Evolutionary conservation across 371 early-diverging fungal genomes (phyloP).

Genomic region (Entomophthora muscae): DNA sequence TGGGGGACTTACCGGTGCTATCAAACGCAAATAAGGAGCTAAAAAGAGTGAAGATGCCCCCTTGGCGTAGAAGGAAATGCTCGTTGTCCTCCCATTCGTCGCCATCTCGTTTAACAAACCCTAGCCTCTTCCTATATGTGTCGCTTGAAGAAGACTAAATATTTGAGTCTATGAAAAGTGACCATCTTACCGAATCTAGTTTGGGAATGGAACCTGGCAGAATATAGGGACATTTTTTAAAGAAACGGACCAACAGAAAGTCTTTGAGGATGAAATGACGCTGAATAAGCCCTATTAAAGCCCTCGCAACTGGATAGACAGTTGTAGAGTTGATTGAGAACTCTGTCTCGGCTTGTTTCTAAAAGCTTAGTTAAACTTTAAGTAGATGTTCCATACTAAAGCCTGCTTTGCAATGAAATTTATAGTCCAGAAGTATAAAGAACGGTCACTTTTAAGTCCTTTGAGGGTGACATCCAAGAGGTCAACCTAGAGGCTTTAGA

Average conservation of each 20-base stretch:
- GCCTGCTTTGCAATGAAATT: not conserved
- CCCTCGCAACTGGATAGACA: not conserved
- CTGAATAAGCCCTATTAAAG: not conserved
- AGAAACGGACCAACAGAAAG: not conserved
- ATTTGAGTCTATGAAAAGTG: too few relatives aligned
- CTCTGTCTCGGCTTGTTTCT: not conserved
- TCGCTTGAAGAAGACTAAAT: not conserved
- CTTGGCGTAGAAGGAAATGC: not conserved
- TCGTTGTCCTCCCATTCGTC: not conserved
- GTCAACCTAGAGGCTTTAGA: not conserved
- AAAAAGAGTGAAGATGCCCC: not conserved
- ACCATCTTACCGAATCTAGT: not conserved
- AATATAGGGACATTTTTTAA: not conserved
- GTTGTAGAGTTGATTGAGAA: not conserved
- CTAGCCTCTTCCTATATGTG: not conserved
- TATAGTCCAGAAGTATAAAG: not conserved
- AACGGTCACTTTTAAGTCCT: not conserved
- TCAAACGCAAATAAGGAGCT: not conserved
- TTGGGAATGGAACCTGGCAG: not conserved
- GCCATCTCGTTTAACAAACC: not conserved
- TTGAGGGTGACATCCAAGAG: not conserved
- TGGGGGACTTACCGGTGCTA: not conserved
- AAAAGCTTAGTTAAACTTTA: not conserved
- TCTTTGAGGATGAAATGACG: not conserved
- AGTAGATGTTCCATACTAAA: not conserved